Conservation (phyloP, 129 eudicot species). For the Erigeron canadensis region DNA sequence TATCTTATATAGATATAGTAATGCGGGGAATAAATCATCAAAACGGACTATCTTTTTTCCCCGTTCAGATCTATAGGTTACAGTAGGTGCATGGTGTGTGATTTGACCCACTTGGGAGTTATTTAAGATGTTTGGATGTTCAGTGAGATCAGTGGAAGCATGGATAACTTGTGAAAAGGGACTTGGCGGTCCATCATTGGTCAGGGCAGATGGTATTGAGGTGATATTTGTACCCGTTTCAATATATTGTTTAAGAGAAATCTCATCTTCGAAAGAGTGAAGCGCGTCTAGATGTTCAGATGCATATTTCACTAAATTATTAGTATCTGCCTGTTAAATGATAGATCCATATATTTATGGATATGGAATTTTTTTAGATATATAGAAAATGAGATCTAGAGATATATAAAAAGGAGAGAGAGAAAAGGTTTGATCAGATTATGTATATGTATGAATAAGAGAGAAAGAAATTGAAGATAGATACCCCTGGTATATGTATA, state of each 20-base stretch:
- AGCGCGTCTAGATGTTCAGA: constrained; percentile 41
- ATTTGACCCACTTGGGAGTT: not conserved
- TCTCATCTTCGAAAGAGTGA: constrained; percentile 34
- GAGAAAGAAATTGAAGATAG: too few species aligned
- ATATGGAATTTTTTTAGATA: too few species aligned
- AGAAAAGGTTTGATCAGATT: too few species aligned
- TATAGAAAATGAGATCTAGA: too few species aligned
- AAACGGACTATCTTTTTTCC: constrained; percentile 18
- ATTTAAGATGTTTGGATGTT: not conserved
- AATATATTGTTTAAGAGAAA: constrained; percentile 25
- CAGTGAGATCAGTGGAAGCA: not conserved
- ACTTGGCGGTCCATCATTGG: constrained; percentile 10
- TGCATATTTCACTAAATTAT: constrained; percentile 45
- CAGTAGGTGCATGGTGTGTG: not conserved
- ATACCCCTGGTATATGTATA: too few species aligned
- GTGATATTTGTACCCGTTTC: not conserved
- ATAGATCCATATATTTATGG: too few species aligned
- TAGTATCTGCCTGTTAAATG: constrained; percentile 44
- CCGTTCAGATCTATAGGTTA: constrained; percentile 26
- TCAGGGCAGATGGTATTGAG: constrained; percentile 9
- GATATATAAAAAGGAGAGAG: too few species aligned
- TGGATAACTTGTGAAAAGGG: constrained; percentile 11
- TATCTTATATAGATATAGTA: too few species aligned
- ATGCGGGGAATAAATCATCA: constrained; percentile 14
- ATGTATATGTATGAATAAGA: too few species aligned